Base-by-base conservation (phyloP, 208 protist species). In the Wallacemonas sp. region DNA sequence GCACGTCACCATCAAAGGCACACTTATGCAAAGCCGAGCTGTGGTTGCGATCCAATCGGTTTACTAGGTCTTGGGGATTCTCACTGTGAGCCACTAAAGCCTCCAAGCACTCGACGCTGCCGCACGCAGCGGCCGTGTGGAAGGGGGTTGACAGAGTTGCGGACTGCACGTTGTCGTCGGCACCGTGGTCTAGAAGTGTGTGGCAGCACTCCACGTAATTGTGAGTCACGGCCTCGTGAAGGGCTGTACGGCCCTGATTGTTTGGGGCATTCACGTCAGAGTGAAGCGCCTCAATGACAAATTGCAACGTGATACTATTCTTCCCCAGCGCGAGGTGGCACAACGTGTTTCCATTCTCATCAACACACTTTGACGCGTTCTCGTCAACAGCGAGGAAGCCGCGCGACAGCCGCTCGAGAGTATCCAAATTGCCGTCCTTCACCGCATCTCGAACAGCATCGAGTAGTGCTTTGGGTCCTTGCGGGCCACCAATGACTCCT, bases 11-110 rank as follows among this genome's bases (percentile, higher is more conserved):
- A 68, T 95, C 89, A 39, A 89, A 97, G 33, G 88, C 86, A 66
- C 91, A 94, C 75, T 93, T 95, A 72, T 97, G 91, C 60, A 97
- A 75, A 17, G 89, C 91, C 24, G 88, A 93, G 66, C 81, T 86
- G 34, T 70, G 72, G 58, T 92, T 91, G 42, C 79, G 78, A 66
- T 97, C 91, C 31, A 93, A 63, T 62, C 93, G 85, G 70, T 95
- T 95, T 54, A 95, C 87, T 66, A 93, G 92, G 12, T 46, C 72
- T 5, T 58, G 42, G 12, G 87, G 79, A 14, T 91, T 68, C 22
- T 81, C 75, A 61, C 80, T 92, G 70, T 84, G 75, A 19, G 75
- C 77, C 31, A 95, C 69, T 14, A 97, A 79, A 44, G 89, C 68
- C 55, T 97, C 87, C 84, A 97, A 90, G 70, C 84, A 93, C 58